These are phyloP conservation scores for Ganoderma sinense DNA, from an alignment of 1,284 basidiomycete species.

Conservation along the genomic window DNA sequence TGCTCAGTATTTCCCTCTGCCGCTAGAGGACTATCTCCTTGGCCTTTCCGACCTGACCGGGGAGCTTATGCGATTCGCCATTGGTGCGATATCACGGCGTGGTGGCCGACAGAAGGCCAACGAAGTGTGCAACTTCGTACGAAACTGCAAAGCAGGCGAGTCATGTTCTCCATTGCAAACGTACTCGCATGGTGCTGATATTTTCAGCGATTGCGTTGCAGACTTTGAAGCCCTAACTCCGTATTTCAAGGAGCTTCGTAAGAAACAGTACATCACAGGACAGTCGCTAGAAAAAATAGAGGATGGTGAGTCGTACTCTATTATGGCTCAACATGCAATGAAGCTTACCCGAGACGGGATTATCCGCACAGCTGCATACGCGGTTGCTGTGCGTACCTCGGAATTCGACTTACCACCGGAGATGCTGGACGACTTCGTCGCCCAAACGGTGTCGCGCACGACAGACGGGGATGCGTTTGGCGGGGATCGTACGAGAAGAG, in stretches of 20 bases:
- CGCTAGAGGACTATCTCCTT: constrained; percentile 87
- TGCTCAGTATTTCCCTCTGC: constrained; percentile 70
- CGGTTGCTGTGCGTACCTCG: constrained; percentile 71
- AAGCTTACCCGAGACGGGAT: neutral
- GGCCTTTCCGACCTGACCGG: constrained; percentile 95
- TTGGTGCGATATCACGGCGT: constrained; percentile 74
- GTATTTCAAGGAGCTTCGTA: constrained; percentile 75
- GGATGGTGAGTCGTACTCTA: constrained; percentile 66
- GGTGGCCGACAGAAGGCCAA: constrained; percentile 77
- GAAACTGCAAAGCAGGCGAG: constrained; percentile 81
- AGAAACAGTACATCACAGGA: constrained; percentile 89
- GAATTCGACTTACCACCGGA: constrained; percentile 75
- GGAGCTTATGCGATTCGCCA: constrained; percentile 97
- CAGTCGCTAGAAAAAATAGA: constrained; percentile 95
- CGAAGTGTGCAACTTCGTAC: constrained; percentile 80
- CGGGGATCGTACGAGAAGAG: constrained; percentile 22
- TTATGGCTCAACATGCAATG: neutral
- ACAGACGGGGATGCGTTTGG: constrained; percentile 18
- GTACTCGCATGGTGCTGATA: neutral
- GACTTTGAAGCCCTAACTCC: constrained; percentile 82
- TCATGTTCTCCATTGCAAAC: neutral
- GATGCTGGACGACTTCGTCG: constrained; percentile 72
- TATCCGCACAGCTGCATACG: constrained; percentile 64
- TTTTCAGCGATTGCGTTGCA: constrained; percentile 36
- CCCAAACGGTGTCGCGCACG: constrained; percentile 47